Base-by-base conservation (phyloP, 148 eudicot genomes). In the Nepenthes mirabilis region DNA sequence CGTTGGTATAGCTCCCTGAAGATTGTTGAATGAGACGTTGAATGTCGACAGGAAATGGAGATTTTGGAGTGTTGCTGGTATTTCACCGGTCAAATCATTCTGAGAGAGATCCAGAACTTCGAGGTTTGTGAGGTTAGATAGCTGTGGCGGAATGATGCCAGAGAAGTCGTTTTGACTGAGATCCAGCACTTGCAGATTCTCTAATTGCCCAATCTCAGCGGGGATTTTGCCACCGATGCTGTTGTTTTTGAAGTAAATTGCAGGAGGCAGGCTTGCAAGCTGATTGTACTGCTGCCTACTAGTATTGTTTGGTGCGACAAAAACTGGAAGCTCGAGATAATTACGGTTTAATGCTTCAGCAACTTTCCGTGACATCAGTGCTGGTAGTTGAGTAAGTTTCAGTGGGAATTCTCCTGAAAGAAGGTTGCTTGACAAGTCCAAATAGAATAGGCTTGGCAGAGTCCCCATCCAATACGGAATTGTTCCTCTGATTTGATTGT, bases 281-380 rank as follows among this genome's bases (percentile, higher is more conserved):
- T 83, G 91, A 74, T 74, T 77, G 69, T 83, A 87, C 63, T 85
- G 85, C 76, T 70, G 74, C 37, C 64, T 67, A 47, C 84, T 81
- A 33, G 72, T 76, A 47, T 81, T 85, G 52, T 81, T 61, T 3
- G 95, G 90, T 48, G 72, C 68, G 32, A 85, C 82, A 72, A 79
- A 91, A 14, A 91, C 80, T 1, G 95, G 97, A 61, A 91, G 82
- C 64, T 85, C 90, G 47, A 87, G 76, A 51, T 77, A 72, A 62
- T 77, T 78, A 33, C 60, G 63, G 60, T 78, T 74, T 65, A 81
- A 68, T n/a, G 70, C 58, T 34, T 68, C 52, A 14, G 74, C 68
- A 37, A 67, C 69, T 47, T 64, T 64, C 59, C 72, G 72, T 49
- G 83, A 68, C 61, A 77, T 47, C 60, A 91, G 54, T n/a, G 80